A percentile compares a stretch with the other conserved stretches of the same genome.
phyloP scores from a whole-genome alignment of 805 yeast species.

The Brettanomyces nanus region DNA sequence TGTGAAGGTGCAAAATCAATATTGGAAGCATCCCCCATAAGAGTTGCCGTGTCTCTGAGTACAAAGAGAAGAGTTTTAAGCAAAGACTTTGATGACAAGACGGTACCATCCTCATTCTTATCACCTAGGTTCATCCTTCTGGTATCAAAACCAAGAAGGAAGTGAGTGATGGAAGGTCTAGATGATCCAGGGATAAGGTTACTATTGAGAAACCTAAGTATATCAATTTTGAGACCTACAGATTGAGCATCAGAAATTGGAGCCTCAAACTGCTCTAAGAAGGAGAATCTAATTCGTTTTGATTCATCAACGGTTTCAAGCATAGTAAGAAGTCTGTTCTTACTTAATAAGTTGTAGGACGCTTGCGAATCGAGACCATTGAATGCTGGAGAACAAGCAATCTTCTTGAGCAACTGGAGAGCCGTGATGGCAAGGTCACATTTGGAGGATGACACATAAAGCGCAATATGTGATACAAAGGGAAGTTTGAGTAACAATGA shows the following conservation, averaged over 20 bases:
- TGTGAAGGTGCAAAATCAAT: slow-evolving; percentile 49
- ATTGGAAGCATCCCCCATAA: slow-evolving; percentile 28
- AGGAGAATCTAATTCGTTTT: slow-evolving; percentile 59
- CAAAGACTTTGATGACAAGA: slow-evolving; percentile 46
- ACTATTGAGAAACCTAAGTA: slow-evolving; percentile 49
- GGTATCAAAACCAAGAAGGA: slow-evolving; percentile 64
- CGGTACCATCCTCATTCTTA: slow-evolving; percentile 38
- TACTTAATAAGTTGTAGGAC: slow-evolving; percentile 28
- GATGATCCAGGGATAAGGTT: slow-evolving; percentile 29
- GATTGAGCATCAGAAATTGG: slow-evolving; percentile 30
- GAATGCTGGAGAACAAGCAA: slow-evolving; percentile 40
- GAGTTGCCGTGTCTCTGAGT: slow-evolving; percentile 38
- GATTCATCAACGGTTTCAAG: slow-evolving; percentile 76
- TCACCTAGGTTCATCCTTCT: slow-evolving; percentile 35
- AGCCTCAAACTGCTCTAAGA: slow-evolving; percentile 58
- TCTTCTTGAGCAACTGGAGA: slow-evolving; percentile 40
- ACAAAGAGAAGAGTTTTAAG: slow-evolving; percentile 45
- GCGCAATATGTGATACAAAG: slow-evolving; percentile 62
- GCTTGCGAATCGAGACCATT: slow-evolving; percentile 15
- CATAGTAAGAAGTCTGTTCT: slow-evolving; percentile 59
- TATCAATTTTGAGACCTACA: slow-evolving; percentile 43
- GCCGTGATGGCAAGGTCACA: slow-evolving; percentile 43
- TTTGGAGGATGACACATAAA: slow-evolving; percentile 59
- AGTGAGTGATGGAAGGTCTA: slow-evolving; percentile 54
- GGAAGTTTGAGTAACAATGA: slow-evolving; percentile 66